Evolutionary conservation across 306 rosid genomes (phyloP).

Genomic region (Medicago truncatula): DNA sequence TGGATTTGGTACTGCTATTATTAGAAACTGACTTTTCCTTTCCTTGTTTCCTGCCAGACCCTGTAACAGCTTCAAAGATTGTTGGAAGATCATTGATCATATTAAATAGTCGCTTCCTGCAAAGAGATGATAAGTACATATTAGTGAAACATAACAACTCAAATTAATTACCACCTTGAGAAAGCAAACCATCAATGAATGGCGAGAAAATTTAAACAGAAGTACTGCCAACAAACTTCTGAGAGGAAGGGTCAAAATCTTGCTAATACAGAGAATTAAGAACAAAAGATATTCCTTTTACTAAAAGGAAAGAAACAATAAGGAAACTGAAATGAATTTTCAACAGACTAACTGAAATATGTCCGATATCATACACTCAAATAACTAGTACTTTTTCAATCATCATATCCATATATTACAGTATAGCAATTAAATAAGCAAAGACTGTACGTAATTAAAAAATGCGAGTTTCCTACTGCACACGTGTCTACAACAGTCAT

Average conservation of each 20-base stretch:
- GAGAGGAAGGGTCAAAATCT: not conserved
- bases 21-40: conserved; percentile 79
- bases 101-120: conserved; percentile 86
- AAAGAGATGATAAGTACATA: conserved; percentile 38
- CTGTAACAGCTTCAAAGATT: conserved; percentile 78
- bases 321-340: too few relatives aligned
- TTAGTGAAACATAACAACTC: conserved; percentile 28
- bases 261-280: not conserved
- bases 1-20: conserved; percentile 72
- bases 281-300: not conserved
- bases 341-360: too few relatives aligned
- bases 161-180: not conserved
- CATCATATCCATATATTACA: not conserved
- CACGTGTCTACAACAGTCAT: not conserved
- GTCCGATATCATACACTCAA: too few relatives aligned
- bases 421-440: not conserved
- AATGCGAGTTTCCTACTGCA: not conserved
- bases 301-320: too few relatives aligned
- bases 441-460: too few relatives aligned
- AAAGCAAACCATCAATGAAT: conserved; percentile 4
- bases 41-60: conserved; percentile 70
- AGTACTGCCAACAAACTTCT: not conserved
- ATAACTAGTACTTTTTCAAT: too few relatives aligned
- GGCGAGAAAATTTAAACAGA: not conserved
- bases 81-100: conserved; percentile 96